Percentiles rank a stretch among this genome's conserved stretches.
Conservation (phyloP, 2,329 filamentous ascomycete genomes). For the Pseudofabraea citricarpa region DNA sequence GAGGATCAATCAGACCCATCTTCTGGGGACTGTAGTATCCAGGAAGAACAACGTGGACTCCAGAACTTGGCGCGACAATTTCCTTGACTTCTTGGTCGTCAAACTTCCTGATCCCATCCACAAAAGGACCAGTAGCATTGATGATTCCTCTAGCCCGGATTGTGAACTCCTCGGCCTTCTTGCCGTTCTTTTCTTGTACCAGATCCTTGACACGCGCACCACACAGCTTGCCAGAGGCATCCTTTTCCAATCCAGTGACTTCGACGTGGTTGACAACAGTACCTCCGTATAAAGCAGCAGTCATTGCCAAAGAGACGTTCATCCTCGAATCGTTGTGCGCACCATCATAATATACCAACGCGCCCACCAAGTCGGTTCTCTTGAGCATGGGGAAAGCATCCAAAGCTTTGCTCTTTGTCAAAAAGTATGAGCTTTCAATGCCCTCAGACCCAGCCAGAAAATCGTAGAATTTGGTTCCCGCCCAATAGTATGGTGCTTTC, state of each 20-base stretch:
- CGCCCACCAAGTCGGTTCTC: conserved; percentile 71
- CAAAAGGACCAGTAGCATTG: conserved; percentile 87
- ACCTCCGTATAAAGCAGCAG: conserved; percentile 78
- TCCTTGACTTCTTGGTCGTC: conserved; percentile 68
- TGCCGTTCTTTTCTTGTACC: conserved; percentile 60
- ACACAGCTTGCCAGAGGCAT: conserved; percentile 65
- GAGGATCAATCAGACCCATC: conserved; percentile 84
- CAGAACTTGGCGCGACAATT: conserved; percentile 81
- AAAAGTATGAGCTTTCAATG: conserved; percentile 84
- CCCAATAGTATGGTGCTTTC: conserved; percentile 75
- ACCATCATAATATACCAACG: conserved; percentile 87
- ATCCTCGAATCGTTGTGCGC: conserved; percentile 90
- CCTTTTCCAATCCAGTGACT: conserved; percentile 72
- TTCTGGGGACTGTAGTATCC: conserved; percentile 81
- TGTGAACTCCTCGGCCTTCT: conserved; percentile 56
- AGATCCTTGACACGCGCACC: conserved; percentile 71
- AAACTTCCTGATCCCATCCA: conserved; percentile 79
- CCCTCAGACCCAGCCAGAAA: conserved; percentile 80
- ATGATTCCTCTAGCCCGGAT: conserved; percentile 78
- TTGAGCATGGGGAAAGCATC: conserved; percentile 88
- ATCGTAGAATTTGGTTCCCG: conserved; percentile 77
- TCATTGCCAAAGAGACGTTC: conserved; percentile 87
- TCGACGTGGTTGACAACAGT: conserved; percentile 82
- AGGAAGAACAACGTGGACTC: conserved; percentile 81
- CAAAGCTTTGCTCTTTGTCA: conserved; percentile 79